A percentile compares a stretch with the other conserved stretches of the same genome.
phyloP scores from a whole-genome alignment of 225 moss, liverwort and hornwort genomes.

The Polytrichum formosum region DNA sequence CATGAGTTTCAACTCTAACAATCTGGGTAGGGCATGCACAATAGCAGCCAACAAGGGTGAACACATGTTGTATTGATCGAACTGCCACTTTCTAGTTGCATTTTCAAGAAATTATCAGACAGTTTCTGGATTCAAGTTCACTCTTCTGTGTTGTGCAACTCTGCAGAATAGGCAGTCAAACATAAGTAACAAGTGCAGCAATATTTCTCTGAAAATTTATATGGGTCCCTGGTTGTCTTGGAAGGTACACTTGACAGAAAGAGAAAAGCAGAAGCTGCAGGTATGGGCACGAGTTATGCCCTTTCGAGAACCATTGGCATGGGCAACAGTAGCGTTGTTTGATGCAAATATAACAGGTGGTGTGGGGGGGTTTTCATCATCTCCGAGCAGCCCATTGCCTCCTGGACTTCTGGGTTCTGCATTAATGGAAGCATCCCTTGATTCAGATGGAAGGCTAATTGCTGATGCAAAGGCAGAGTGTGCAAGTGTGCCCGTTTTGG shows the following conservation, averaged over 20 bases:
- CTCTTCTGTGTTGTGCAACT: no score
- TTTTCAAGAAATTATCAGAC: no score
- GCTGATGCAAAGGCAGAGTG: slow-evolving; percentile 69
- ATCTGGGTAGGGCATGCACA: no score
- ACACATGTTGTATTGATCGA: no score
- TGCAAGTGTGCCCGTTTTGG: slow-evolving; percentile 76
- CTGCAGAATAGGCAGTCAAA: no score
- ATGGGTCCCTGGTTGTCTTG: neutral
- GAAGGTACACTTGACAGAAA: slow-evolving; percentile 95
- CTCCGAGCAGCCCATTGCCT: slow-evolving; percentile 92
- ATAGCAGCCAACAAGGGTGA: no score
- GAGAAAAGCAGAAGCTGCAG: slow-evolving; percentile 97
- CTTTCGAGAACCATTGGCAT: slow-evolving; percentile 94
- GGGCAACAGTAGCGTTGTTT: slow-evolving; percentile 93
- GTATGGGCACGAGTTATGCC: slow-evolving; percentile 99
- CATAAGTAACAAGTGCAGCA: no score
- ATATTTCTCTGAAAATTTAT: no score
- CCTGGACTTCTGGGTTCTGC: slow-evolving; percentile 77
- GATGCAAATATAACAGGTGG: slow-evolving; percentile 87
- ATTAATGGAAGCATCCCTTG: slow-evolving; percentile 77
- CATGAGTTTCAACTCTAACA: no score
- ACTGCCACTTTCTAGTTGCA: no score
- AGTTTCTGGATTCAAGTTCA: no score
- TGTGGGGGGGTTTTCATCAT: slow-evolving; percentile 94
- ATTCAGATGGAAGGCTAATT: slow-evolving; percentile 62